These are phyloP conservation scores for Quaeritorhiza haematococci DNA, from an alignment of 371 early-diverging fungal species.

Conservation along the genomic window DNA sequence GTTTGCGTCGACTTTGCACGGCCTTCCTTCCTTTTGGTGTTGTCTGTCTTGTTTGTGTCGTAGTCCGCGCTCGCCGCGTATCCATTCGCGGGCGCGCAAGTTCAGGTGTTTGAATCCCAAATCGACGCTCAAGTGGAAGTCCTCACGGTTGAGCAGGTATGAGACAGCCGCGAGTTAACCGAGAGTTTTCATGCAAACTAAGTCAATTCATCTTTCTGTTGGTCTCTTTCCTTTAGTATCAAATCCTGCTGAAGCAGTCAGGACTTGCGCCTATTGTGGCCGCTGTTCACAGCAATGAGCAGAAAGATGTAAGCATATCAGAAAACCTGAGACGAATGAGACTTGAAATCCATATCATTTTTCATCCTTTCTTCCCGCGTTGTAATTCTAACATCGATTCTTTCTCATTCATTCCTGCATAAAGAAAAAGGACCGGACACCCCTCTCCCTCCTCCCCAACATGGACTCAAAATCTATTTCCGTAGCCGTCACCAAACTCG, in stretches of 20 bases:
- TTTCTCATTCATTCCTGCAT: not conserved
- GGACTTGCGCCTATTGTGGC: constrained; percentile 36
- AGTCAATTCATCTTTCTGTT: not conserved
- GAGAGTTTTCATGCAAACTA: not conserved
- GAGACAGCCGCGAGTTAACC: not conserved
- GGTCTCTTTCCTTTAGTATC: constrained; percentile 23
- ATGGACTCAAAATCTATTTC: constrained; percentile 55
- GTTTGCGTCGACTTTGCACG: too few species aligned
- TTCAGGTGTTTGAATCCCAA: constrained; percentile 41
- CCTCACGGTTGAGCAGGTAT: constrained; percentile 42
- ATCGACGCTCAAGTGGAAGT: constrained; percentile 44
- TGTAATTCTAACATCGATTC: not conserved
- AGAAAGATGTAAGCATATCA: constrained; percentile 33
- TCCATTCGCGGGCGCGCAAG: constrained; percentile 42
- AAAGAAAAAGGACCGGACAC: constrained; percentile 34
- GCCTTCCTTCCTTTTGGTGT: too few species aligned
- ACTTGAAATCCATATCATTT: constrained; percentile 2
- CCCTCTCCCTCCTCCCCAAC: constrained; percentile 51
- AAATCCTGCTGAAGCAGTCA: constrained; percentile 39
- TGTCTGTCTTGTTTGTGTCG: constrained; percentile 5
- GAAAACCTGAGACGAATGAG: not conserved
- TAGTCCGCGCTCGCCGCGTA: constrained; percentile 46
- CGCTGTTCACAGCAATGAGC: constrained; percentile 29
- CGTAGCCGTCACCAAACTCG: constrained; percentile 55
- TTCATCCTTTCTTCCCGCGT: not conserved